Base-by-base conservation (phyloP, 176 grass and related monocot genomes). In the Sorghum bicolor region DNA sequence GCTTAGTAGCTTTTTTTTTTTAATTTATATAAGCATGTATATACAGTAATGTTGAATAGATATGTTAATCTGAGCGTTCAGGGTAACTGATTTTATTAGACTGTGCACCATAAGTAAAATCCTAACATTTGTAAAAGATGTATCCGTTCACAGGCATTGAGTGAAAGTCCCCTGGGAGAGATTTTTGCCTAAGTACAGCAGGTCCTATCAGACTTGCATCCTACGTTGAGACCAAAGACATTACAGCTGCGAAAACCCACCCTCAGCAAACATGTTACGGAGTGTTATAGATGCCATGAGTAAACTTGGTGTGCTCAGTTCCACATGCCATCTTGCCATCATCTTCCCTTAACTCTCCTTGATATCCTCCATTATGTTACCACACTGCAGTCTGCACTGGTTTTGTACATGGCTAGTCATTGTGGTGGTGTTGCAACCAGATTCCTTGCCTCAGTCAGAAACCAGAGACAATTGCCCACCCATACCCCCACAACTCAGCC, bases 11-110 rank as follows among this genome's bases (percentile, higher is more conserved):
- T 78, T 45, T 67, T 72, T 3, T 34, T 34, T 34, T 34, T 34
- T 34, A 34, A 37, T 45, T 13, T 82, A 71, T 69, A 72, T 71
- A 75, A 48, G 33, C 68, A 68, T 87, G 84, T 79, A 83, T 74
- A 83, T 47, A 83, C 30, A 68, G 29, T 1, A 74, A 20, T 61
- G 57, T 61, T 0, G 9, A 61, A 26, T 61, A 61, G 22, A 60
- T 61, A 79, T 65, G 5, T 32, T 55, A 80, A 48, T 25, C 24
- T 6, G 65, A 67, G 28, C 13, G 34, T 61, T 80, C 45, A 37
- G 34, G 34, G 11, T 41, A 2, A 70, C 16, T 25, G 53, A 26
- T 85, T 48, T 62, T 4, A 55, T 12, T 50, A 89, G 29, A 8
- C 2, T 55, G 52, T 55, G 52, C 52, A 3, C 0, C 19, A 8